Percentiles rank a stretch among this genome's conserved stretches.
Conservation (phyloP, 164 flowering plant species). For the Hamamelis virginiana region DNA sequence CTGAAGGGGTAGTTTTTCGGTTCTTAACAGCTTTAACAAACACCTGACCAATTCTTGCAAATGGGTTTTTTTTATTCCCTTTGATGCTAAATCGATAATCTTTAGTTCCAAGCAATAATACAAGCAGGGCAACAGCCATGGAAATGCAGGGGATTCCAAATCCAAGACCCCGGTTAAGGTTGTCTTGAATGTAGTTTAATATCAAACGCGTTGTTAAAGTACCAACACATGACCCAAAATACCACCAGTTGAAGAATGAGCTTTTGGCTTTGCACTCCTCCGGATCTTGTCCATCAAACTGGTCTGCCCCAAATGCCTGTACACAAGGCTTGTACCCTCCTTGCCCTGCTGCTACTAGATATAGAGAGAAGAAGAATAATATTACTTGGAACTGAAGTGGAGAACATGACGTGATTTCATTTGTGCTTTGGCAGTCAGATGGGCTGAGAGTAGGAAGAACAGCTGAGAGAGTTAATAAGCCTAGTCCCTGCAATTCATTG, state of each 20-base stretch:
- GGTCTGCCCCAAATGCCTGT: too few species aligned
- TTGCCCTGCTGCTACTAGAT: slow-evolving; percentile 61
- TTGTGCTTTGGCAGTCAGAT: too few species aligned
- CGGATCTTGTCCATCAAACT: too few species aligned
- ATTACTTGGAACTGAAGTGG: slow-evolving; percentile 28
- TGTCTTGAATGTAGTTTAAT: too few species aligned
- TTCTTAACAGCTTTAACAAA: slow-evolving; percentile 43
- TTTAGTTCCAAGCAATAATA: slow-evolving; percentile 53
- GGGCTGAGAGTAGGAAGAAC: too few species aligned
- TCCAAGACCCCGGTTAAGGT: slow-evolving; percentile 61
- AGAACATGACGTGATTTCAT: slow-evolving; percentile 18
- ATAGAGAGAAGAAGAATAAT: slow-evolving; percentile 51
- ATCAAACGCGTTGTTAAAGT: slow-evolving; percentile 20
- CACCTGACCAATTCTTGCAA: too few species aligned
- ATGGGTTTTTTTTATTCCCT: slow-evolving; percentile 34
- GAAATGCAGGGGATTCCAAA: slow-evolving; percentile 55
- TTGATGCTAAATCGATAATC: slow-evolving; percentile 36
- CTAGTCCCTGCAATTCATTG: too few species aligned
- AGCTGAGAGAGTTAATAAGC: too few species aligned
- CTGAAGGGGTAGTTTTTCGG: slow-evolving; percentile 17
- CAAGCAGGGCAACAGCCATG: slow-evolving; percentile 40
- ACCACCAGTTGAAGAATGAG: slow-evolving; percentile 82
- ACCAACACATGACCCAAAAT: slow-evolving; percentile 38
- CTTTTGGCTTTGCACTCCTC: too few species aligned
- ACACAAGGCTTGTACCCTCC: slow-evolving; percentile 64